Evolutionary conservation across 768 basidiomycete species (phyloP).

Genomic region (Crassisporium funariophilum): DNA sequence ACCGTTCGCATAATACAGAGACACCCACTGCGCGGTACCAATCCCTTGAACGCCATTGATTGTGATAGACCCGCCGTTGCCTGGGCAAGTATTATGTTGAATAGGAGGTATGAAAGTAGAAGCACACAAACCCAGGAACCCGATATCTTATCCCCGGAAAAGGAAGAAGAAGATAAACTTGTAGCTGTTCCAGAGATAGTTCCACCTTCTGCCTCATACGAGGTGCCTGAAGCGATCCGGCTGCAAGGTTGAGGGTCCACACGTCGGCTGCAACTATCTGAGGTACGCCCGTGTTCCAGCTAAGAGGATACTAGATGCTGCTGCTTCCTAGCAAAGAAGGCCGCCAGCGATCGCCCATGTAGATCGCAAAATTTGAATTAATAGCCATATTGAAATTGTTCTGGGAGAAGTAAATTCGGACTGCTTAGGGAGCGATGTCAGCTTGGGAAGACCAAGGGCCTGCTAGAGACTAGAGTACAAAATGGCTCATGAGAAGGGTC

Average conservation of each 20-base stretch:
- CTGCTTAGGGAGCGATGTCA: slow-evolving; percentile 54
- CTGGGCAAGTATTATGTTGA: slow-evolving; percentile 24
- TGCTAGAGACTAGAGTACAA: slow-evolving; percentile 44
- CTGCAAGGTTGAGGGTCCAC: slow-evolving; percentile 52
- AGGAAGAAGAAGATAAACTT: slow-evolving; percentile 42
- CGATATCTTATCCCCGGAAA: slow-evolving; percentile 56
- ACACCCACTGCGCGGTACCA: slow-evolving; percentile 59
- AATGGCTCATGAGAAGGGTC: not conserved
- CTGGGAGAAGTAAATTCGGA: slow-evolving; percentile 63
- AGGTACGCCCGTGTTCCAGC: slow-evolving; percentile 56
- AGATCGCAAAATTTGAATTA: slow-evolving; percentile 49
- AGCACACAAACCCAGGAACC: slow-evolving; percentile 50
- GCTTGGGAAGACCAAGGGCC: slow-evolving; percentile 58
- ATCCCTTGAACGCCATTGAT: slow-evolving; percentile 58
- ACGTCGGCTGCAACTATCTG: slow-evolving; percentile 57
- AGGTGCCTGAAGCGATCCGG: slow-evolving; percentile 55
- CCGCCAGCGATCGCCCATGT: slow-evolving; percentile 69
- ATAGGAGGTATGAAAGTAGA: not conserved
- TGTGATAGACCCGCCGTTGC: slow-evolving; percentile 59
- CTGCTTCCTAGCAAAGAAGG: slow-evolving; percentile 55
- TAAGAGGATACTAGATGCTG: slow-evolving; percentile 61
- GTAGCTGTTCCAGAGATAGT: slow-evolving; percentile 49
- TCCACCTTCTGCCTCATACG: slow-evolving; percentile 60
- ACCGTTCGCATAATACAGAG: slow-evolving; percentile 62
- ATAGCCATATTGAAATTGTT: slow-evolving; percentile 57